These are phyloP conservation scores for Apiospora saccharicola DNA, from an alignment of 2,329 filamentous ascomycete species.

Conservation along the genomic window DNA sequence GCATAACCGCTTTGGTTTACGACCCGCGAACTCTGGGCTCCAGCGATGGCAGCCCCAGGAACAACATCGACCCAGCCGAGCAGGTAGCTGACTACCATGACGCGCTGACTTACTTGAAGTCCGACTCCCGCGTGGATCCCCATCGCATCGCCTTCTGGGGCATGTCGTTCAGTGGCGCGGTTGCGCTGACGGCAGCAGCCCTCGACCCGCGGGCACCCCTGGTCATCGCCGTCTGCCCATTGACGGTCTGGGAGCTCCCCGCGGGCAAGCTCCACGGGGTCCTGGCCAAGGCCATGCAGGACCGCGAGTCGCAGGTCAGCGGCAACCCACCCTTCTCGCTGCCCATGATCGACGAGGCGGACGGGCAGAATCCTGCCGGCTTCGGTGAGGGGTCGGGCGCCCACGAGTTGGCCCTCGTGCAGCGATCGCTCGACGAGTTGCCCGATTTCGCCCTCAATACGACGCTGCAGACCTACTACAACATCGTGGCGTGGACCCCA, in stretches of 20 bases:
- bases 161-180: conserved; percentile 33
- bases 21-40: conserved; percentile 35
- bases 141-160: conserved; percentile 35
- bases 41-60: conserved; percentile 35
- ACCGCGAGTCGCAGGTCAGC: background rate
- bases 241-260: conserved; percentile 24
- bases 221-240: conserved; percentile 34
- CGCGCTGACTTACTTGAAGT: conserved; percentile 29
- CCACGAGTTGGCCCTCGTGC: no score
- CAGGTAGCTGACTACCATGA: conserved; percentile 32
- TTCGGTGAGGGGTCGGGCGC: background rate
- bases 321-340: background rate
- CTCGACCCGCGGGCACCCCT: conserved; percentile 32
- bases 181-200: conserved; percentile 30
- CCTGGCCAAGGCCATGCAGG: background rate
- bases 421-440: no score
- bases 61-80: conserved; percentile 35
- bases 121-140: conserved; percentile 31
- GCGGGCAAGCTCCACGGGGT: background rate
- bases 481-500: no score
- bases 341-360: background rate
- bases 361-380: background rate
- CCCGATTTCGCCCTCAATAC: no score
- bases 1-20: conserved; percentile 36
- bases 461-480: no score